Base-by-base conservation (phyloP, 352 stramenopile genomes). In the Globisporangium cylindrosporum region DNA sequence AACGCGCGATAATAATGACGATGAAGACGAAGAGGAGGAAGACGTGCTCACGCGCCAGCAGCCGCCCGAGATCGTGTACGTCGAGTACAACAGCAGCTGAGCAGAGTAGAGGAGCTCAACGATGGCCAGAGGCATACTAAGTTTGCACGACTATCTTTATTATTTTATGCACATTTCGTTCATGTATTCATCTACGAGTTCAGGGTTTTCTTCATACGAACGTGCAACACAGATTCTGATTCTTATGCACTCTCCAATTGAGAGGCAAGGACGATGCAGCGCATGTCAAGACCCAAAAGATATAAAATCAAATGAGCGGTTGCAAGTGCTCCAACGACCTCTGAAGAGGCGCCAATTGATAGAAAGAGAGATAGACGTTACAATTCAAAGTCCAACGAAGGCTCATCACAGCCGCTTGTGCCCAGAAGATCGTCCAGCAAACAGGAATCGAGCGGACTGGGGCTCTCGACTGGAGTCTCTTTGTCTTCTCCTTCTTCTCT, bases 21-120 rank as follows among this genome's bases (percentile, higher is more conserved):
- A 86, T 1, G 79, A 82, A 63, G 79, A 86, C 3, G 79, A 84
- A 65, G 79, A 84, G 53, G 67, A 84, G 53, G 67, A 86, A 43
- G 79, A 81, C 51, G 62, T 84, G 56, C 61, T 81, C 29, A 62
- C 81, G 46, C 59, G 66, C 7, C 64, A 70, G 22, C 70, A 61
- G 22, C 69, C 72, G 32, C 59, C 73, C 1, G 75, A 82, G 57
- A 81, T 84, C 49, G 75, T 84, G 27, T 73, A 68, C 20, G 51
- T 67, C 25, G 69, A 66, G 48, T 69, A 69, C 60, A 69, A 38
- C 61, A 75, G 66, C 56, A 71, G 66, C n/a, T 75, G 22, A 70
- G 38, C 20, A 57, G 25, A 34, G 14, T 20, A 32, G 27, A 46
- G 24, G 10, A 14, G 7, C 48, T 27, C 15, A 1, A n/a, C 8